A percentile compares a stretch with the other conserved stretches of the same genome.
Evolutionary conservation across 169 alveolate species (phyloP).

Genomic region (Cryptosporidium andersoni): DNA sequence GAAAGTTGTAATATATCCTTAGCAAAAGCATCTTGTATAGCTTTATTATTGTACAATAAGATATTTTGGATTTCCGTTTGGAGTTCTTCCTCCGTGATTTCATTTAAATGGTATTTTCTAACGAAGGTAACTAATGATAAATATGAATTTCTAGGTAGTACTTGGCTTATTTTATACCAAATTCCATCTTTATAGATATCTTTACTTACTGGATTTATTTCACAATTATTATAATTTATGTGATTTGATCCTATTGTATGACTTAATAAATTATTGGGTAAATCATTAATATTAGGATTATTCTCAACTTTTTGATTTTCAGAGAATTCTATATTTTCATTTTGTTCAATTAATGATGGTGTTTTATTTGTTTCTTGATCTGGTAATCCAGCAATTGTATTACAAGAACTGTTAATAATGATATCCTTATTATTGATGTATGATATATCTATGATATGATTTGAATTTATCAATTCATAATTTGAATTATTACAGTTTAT

Average conservation of each 20-base stretch:
- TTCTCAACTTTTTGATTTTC: too few relatives aligned
- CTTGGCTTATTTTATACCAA: constrained; percentile 64
- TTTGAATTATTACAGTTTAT: neutral
- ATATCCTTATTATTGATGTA: too few relatives aligned
- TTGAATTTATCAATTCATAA: neutral
- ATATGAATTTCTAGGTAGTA: constrained; percentile 39
- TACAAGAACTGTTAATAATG: too few relatives aligned
- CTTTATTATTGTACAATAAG: constrained; percentile 29
- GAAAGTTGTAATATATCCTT: constrained; percentile 42
- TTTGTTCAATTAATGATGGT: too few relatives aligned
- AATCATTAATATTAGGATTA: too few relatives aligned
- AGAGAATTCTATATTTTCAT: too few relatives aligned
- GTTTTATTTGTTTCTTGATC: too few relatives aligned
- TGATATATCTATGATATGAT: too few relatives aligned
- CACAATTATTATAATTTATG: neutral
- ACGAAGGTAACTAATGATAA: constrained; percentile 41
- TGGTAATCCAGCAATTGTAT: too few relatives aligned
- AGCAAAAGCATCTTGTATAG: constrained; percentile 45
- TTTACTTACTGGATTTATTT: neutral
- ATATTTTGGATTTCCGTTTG: constrained; percentile 50
- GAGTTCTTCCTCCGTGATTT: constrained; percentile 45
- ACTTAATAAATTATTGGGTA: too few relatives aligned
- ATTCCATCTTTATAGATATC: constrained; percentile 29
- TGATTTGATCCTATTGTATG: too few relatives aligned
- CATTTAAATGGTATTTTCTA: constrained; percentile 36